phyloP scores from a whole-genome alignment of 495 filamentous ascomycete genomes.

The Staphylotrichum tortipilum region DNA sequence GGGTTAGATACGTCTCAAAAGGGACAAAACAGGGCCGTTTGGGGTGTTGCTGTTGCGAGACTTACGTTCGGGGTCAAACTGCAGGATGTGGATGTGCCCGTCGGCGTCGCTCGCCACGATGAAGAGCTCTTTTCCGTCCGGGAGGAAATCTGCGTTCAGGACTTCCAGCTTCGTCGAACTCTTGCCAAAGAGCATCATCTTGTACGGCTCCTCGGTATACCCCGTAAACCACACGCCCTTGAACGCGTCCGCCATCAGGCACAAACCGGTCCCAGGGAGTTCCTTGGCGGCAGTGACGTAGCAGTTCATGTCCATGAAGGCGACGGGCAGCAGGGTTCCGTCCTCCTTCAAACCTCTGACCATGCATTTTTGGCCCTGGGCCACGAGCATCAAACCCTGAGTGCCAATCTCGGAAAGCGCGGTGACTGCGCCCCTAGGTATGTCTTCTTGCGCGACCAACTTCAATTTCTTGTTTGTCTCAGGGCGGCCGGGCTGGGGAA shows the following conservation, averaged over 20 bases:
- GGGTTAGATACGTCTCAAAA: no score
- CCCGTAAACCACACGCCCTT: slow-evolving; percentile 94
- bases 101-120: slow-evolving; percentile 79
- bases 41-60: no score
- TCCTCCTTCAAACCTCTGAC: slow-evolving; percentile 94
- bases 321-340: slow-evolving; percentile 79
- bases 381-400: slow-evolving; percentile 81
- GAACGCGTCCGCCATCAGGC: slow-evolving; percentile 75
- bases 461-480: slow-evolving; percentile 80
- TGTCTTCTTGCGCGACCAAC: slow-evolving; percentile 77
- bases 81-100: slow-evolving; percentile 74
- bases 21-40: no score
- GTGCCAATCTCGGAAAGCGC: slow-evolving; percentile 80
- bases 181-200: slow-evolving; percentile 90
- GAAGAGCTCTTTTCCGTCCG: slow-evolving; percentile 72
- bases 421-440: slow-evolving; percentile 83
- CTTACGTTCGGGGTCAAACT: slow-evolving; percentile 85
- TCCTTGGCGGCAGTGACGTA: slow-evolving; percentile 77
- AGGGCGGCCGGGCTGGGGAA: slow-evolving; percentile 75
- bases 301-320: slow-evolving; percentile 96
- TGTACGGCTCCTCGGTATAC: slow-evolving; percentile 91
- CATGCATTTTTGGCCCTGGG: slow-evolving; percentile 96
- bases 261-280: slow-evolving; percentile 72
- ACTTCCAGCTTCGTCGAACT: slow-evolving; percentile 66
- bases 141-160: slow-evolving; percentile 77